Conservation (phyloP, 2,329 filamentous ascomycete species). For the Helotiales sp. region DNA sequence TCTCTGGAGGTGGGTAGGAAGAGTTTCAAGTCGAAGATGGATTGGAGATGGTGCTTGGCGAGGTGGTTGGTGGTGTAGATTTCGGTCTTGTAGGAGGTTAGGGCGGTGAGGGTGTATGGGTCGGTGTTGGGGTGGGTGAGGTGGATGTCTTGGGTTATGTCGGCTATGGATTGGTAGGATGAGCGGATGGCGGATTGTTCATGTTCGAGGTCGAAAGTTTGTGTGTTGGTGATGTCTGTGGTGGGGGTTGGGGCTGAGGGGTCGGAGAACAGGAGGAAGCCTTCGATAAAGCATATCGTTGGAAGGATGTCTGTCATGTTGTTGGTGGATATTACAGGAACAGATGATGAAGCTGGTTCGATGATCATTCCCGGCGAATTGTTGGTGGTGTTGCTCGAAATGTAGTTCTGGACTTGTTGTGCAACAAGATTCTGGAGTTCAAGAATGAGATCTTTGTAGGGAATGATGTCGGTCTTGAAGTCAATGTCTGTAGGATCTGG, state of each 20-base stretch:
- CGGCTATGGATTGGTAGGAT: not conserved
- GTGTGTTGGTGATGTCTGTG: not conserved
- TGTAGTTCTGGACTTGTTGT: not conserved
- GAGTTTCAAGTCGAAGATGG: constrained; percentile 24
- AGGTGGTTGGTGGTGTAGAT: not conserved
- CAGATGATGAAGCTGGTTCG: not conserved
- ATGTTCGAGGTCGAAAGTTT: not conserved
- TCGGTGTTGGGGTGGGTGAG: not conserved
- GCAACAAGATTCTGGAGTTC: not conserved
- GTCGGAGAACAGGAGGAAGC: constrained; percentile 17
- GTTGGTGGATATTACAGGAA: not conserved
- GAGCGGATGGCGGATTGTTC: not conserved
- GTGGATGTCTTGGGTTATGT: not conserved
- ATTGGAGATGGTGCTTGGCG: constrained; percentile 1
- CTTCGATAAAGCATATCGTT: constrained; percentile 22
- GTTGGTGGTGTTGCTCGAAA: not conserved
- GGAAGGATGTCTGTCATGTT: not conserved
- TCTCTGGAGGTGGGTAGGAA: constrained; percentile 21
- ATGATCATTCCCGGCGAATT: not conserved
- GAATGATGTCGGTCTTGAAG: not conserved
- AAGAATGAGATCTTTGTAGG: not conserved
- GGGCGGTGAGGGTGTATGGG: not conserved
- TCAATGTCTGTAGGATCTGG: not conserved
- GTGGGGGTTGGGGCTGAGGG: not conserved
- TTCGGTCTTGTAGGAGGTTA: not conserved